phyloP scores from a whole-genome alignment of 805 yeast species.

The Nakazawaea wyomingensis region DNA sequence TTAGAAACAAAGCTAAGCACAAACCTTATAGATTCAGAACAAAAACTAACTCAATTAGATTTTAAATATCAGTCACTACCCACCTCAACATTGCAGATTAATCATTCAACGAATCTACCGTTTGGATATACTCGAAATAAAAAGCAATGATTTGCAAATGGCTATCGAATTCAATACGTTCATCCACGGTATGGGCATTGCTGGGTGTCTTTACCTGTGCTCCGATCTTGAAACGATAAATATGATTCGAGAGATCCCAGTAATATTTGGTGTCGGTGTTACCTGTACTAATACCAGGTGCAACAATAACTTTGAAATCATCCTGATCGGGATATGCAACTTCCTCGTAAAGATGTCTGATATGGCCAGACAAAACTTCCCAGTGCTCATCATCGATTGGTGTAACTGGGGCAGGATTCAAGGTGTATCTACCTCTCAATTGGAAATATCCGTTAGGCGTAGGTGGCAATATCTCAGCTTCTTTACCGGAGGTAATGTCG shows the following conservation, averaged over 20 bases:
- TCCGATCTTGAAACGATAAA: conserved; percentile 54
- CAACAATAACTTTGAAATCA: conserved; percentile 30
- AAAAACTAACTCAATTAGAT: no score
- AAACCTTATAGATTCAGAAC: no score
- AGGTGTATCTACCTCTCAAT: conserved; percentile 21
- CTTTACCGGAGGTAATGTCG: conserved; percentile 20
- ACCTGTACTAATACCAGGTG: conserved; percentile 59
- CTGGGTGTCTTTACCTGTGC: conserved; percentile 27
- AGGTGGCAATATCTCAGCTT: conserved; percentile 18
- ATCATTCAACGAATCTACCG: conserved; percentile 26
- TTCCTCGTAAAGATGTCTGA: conserved; percentile 54
- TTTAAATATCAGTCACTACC: no score
- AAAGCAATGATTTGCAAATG: conserved; percentile 58
- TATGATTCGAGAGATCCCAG: conserved; percentile 54
- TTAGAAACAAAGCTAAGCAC: no score
- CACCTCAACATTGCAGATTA: background rate
- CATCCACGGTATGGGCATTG: conserved; percentile 62
- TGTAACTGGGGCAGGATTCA: conserved; percentile 38
- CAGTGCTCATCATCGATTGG: conserved; percentile 31
- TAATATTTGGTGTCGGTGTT: conserved; percentile 63
- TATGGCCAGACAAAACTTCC: conserved; percentile 44
- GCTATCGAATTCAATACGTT: conserved; percentile 44
- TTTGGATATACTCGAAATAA: conserved; percentile 46
- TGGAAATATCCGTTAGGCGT: conserved; percentile 39
- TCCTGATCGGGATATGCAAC: conserved; percentile 29